These are phyloP conservation scores for Gigaspora rosea DNA, from an alignment of 192 early-diverging fungal species.

Conservation along the genomic window DNA sequence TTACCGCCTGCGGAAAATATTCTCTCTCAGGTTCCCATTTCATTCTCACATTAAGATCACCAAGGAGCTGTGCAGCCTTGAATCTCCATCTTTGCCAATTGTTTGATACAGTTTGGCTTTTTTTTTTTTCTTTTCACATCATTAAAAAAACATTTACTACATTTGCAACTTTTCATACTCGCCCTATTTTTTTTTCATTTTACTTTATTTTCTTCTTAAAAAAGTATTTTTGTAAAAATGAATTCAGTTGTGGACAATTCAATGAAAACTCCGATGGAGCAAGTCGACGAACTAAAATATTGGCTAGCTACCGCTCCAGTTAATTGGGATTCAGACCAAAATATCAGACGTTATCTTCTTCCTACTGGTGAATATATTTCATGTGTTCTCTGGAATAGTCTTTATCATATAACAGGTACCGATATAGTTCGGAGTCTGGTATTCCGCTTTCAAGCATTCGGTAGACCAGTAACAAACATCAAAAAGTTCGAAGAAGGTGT, in stretches of 20 bases:
- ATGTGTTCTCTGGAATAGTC: slow-evolving; percentile 91
- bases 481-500: slow-evolving; percentile 99
- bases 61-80: slow-evolving; percentile 31
- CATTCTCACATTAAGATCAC: slow-evolving; percentile 14
- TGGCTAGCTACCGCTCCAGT: slow-evolving; percentile 69
- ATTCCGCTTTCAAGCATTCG: slow-evolving; percentile 90
- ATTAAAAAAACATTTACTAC: slow-evolving; percentile 2
- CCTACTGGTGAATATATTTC: slow-evolving; percentile 88
- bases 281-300: slow-evolving; percentile 54
- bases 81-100: slow-evolving; percentile 1
- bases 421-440: slow-evolving; percentile 91
- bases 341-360: slow-evolving; percentile 63
- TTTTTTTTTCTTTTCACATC: not conserved
- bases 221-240: slow-evolving; percentile 19
- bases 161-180: not conserved
- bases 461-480: slow-evolving; percentile 79
- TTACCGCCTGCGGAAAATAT: slow-evolving; percentile 22
- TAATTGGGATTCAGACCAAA: slow-evolving; percentile 61
- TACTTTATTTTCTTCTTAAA: not conserved
- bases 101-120: slow-evolving; percentile 33
- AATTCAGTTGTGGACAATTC: slow-evolving; percentile 21
- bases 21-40: not conserved
- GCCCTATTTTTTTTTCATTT: not conserved
- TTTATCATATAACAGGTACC: slow-evolving; percentile 94
- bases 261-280: slow-evolving; percentile 33